Evolutionary conservation across 208 protist species (phyloP).

Genomic region (Lotmaria passim): DNA sequence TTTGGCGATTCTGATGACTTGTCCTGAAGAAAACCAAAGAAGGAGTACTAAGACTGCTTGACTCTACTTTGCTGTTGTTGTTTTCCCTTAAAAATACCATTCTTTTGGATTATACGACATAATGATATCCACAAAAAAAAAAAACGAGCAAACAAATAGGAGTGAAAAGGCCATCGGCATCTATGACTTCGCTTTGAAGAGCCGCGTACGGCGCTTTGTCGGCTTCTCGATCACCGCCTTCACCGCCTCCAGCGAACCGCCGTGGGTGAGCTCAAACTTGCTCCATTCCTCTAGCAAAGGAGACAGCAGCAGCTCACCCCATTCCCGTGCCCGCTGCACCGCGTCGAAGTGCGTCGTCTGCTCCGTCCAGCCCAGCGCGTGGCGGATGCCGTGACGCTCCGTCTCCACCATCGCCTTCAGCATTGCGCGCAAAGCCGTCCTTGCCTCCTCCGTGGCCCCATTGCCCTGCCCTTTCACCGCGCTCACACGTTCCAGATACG

Average conservation of each 20-base stretch:
- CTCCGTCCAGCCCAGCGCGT: slow-evolving; percentile 43
- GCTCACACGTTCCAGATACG: slow-evolving; percentile 34
- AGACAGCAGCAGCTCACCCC: slow-evolving; percentile 65
- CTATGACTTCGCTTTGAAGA: slow-evolving; percentile 53
- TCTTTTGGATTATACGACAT: too few species aligned
- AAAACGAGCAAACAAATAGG: too few species aligned
- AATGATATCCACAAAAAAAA: too few species aligned
- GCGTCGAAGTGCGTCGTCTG: slow-evolving; percentile 59
- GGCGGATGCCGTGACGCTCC: slow-evolving; percentile 46
- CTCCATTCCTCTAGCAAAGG: slow-evolving; percentile 74
- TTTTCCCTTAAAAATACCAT: too few species aligned
- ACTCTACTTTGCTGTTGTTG: neutral
- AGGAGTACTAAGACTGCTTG: neutral
- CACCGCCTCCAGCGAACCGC: slow-evolving; percentile 56
- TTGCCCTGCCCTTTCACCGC: slow-evolving; percentile 1
- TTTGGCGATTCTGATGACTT: too few species aligned
- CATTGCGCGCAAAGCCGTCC: slow-evolving; percentile 40
- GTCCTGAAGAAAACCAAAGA: too few species aligned
- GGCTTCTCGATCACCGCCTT: slow-evolving; percentile 45
- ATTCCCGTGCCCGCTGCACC: slow-evolving; percentile 52
- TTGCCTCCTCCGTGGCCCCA: neutral
- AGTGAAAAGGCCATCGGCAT: neutral
- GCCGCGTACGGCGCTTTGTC: slow-evolving; percentile 64
- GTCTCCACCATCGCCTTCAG: slow-evolving; percentile 63
- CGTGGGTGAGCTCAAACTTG: slow-evolving; percentile 74